phyloP scores from a whole-genome alignment of 1,284 basidiomycete genomes.

The Sanghuangporus sanghuang region DNA sequence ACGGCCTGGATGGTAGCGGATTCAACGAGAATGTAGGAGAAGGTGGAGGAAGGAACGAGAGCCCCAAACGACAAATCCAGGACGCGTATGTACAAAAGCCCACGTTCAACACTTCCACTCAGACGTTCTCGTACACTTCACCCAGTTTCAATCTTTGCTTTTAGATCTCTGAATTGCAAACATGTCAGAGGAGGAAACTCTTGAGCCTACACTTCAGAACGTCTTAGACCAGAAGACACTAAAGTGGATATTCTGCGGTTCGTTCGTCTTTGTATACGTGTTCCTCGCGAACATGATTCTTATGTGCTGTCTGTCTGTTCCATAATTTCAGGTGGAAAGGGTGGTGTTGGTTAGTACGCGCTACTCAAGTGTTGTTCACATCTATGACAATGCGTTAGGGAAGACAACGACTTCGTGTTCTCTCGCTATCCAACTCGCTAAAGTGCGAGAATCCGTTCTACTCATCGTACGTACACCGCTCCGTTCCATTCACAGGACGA shows the following conservation, averaged over 20 bases:
- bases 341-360: conserved; percentile 76
- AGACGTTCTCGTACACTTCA: too few species aligned
- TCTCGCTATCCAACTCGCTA: conserved; percentile 89
- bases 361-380: neutral
- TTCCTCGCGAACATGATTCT: conserved; percentile 13
- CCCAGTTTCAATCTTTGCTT: neutral
- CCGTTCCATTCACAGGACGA: neutral
- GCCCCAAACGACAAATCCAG: too few species aligned
- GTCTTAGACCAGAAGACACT: conserved; percentile 83
- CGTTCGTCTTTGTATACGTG: conserved; percentile 40
- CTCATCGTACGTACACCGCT: conserved; percentile 68
- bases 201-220: conserved; percentile 84
- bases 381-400: conserved; percentile 40
- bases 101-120: too few species aligned
- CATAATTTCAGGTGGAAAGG: conserved; percentile 73
- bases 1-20: neutral
- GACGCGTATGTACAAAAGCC: too few species aligned
- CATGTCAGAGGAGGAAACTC: conserved; percentile 48
- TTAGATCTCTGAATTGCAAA: neutral
- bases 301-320: conserved; percentile 16
- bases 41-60: conserved; percentile 10
- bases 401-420: conserved; percentile 97
- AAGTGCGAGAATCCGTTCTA: conserved; percentile 84
- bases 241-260: conserved; percentile 96
- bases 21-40: conserved; percentile 11